A percentile compares a stretch with the other conserved stretches of the same genome.
Evolutionary conservation across 345 rosid species (phyloP).

Genomic region (Aethionema arabicum): DNA sequence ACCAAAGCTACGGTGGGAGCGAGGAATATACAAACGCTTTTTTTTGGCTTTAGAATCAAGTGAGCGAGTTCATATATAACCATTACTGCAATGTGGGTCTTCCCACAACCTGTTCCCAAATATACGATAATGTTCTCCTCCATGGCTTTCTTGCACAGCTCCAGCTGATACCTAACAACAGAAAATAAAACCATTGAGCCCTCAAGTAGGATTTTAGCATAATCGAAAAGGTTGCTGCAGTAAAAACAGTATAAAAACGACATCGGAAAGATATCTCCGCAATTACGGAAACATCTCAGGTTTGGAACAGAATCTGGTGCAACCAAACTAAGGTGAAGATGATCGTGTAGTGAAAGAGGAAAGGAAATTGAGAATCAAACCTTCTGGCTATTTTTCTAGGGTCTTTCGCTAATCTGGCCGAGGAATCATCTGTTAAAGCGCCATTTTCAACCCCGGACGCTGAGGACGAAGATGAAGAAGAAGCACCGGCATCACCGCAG

Average conservation of each 20-base stretch:
- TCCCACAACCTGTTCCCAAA: constrained; percentile 90
- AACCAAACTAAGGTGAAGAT: constrained; percentile 2
- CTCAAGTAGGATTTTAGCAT: constrained; percentile 1
- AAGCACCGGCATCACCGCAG: constrained; percentile 17
- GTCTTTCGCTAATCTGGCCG: constrained; percentile 42
- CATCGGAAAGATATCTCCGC: background rate
- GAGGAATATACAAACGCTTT: constrained; percentile 69
- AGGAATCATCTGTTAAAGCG: constrained; percentile 26
- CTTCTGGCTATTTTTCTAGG: constrained; percentile 56
- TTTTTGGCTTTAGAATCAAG: constrained; percentile 67
- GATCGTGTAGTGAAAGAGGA: background rate
- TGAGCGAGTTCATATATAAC: constrained; percentile 71
- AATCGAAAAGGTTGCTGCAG: background rate
- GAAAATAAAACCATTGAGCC: constrained; percentile 11
- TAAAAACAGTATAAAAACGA: background rate
- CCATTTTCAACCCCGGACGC: constrained; percentile 6
- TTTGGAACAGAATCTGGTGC: constrained; percentile 1
- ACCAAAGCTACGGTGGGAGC: constrained; percentile 90
- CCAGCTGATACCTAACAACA: constrained; percentile 75
- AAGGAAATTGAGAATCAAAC: constrained; percentile 22
- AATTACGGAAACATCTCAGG: constrained; percentile 1
- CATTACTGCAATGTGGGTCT: constrained; percentile 91
- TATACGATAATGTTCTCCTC: constrained; percentile 79
- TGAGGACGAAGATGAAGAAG: constrained; percentile 17
- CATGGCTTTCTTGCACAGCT: constrained; percentile 75